phyloP scores from a whole-genome alignment of 2,329 filamentous ascomycete species.

The Colletotrichum theobromicola region DNA sequence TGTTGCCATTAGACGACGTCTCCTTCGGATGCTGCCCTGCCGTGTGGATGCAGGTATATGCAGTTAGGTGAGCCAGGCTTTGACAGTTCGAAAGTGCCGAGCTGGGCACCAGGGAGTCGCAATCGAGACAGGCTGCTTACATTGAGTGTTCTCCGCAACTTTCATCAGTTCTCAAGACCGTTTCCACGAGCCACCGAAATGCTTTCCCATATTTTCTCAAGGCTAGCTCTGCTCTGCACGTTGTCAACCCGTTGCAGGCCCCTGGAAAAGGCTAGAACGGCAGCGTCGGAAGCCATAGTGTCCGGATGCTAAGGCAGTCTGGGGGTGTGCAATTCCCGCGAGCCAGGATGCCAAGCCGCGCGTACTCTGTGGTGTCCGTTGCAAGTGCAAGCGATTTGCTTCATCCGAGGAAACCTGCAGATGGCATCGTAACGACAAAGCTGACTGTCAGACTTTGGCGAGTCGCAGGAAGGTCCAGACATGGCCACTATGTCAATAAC shows the following conservation, averaged over 20 bases:
- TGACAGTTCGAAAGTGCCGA: not conserved
- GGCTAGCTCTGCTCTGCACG: not conserved
- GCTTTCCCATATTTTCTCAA: not conserved
- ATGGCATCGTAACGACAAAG: not conserved
- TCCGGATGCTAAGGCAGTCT: not conserved
- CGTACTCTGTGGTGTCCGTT: not conserved
- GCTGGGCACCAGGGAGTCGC: not conserved
- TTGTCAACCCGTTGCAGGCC: not conserved
- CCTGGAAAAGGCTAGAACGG: not conserved
- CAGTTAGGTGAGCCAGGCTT: not conserved
- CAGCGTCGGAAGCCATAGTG: not conserved
- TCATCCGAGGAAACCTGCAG: not conserved
- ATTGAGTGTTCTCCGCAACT: not conserved
- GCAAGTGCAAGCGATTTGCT: not conserved
- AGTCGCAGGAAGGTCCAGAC: not conserved
- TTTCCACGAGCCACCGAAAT: not conserved
- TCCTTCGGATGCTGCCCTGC: not conserved
- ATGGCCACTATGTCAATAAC: not conserved
- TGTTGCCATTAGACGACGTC: not conserved
- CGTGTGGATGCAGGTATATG: not conserved
- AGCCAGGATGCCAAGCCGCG: slow-evolving; percentile 5
- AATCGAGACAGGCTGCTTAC: not conserved
- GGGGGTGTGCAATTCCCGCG: not conserved
- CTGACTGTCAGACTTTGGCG: not conserved
- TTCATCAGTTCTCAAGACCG: not conserved